Conservation (phyloP, 176 grass and related monocot genomes). For the Aegilops bicornis region DNA sequence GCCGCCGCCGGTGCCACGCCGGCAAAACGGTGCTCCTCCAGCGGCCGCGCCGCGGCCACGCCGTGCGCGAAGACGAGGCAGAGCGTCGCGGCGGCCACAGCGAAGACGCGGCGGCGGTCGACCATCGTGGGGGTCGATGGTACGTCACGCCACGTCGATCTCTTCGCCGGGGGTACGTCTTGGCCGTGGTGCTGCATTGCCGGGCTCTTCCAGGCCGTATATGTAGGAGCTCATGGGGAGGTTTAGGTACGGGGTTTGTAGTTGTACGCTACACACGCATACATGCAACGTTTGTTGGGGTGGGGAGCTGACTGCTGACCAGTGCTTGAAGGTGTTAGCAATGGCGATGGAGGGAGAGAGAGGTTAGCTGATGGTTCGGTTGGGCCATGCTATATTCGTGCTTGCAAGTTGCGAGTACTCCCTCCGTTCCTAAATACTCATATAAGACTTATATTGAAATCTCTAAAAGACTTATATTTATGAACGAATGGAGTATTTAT, state of each 20-base stretch:
- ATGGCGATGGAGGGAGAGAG: neutral
- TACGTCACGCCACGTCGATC: neutral
- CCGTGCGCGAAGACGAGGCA: neutral
- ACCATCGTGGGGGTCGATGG: neutral
- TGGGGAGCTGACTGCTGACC: slow-evolving; percentile 17
- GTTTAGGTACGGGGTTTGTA: slow-evolving; percentile 39
- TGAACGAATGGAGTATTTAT: too few species aligned
- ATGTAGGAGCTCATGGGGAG: neutral
- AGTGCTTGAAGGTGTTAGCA: neutral
- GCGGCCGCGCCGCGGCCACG: slow-evolving; percentile 10
- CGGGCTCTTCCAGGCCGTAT: neutral
- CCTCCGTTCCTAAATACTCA: too few species aligned
- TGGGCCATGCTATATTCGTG: slow-evolving; percentile 33
- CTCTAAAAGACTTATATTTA: too few species aligned
- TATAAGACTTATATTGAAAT: too few species aligned
- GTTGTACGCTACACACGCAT: neutral
- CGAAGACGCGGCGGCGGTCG: neutral
- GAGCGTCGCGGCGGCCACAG: neutral
- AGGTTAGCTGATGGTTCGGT: slow-evolving; percentile 13
- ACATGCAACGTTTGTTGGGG: neutral
- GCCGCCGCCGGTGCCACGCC: neutral
- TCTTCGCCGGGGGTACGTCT: neutral
- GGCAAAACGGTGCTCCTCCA: neutral
- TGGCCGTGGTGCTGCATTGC: neutral
- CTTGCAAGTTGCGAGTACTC: too few species aligned